Base-by-base conservation (phyloP, 257 asterid species). In the Anisodus acutangulus region DNA sequence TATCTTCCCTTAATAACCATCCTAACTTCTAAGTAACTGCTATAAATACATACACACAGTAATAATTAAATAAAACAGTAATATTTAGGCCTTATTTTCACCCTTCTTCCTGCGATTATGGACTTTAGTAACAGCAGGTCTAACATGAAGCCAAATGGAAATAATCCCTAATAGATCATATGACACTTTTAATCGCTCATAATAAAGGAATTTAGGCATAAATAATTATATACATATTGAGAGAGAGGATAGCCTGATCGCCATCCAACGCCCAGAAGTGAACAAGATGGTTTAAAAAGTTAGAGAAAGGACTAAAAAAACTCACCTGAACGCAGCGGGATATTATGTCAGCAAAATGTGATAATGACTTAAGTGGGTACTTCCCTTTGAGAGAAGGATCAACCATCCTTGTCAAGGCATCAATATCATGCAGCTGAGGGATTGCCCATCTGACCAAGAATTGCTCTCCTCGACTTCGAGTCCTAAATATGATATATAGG, bases 381-480 rank as follows among this genome's bases (percentile, higher is more conserved):
- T 86, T 90, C 63, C 97, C 97, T 78, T 81, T 85, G 37, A 97
- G 90, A 82, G 97, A 88, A 84, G 97, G 98, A 90, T 97, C 99
- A 81, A 97, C 97, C 99, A 97, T 97, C 59, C 91, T 90, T 41
- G 98, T 87, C 89, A 97, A 89, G 72, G 97, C 94, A 84, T 95
- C 97, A 78, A 97, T 95, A 90, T 97, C 99, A 70, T 97, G 99
- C 87, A 97, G 98, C 91, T 93, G 98, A 63, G 98, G 95, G 68
- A 95, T 86, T 47, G 99, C 98, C 99, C 99, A 97, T 90, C 99
- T 92, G 59, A 91, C 99, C 85, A 97, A 90, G 89, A 88, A 90
- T 72, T 97, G 99, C 87, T 97, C 99, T 79, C 98, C 99, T 88
- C 99, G 94, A 86, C 83, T 85, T 84, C 97, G 89, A 17, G 94